A percentile compares a stretch with the other conserved stretches of the same genome.
phyloP scores from a whole-genome alignment of 768 basidiomycete species.

The Suillus subluteus region DNA sequence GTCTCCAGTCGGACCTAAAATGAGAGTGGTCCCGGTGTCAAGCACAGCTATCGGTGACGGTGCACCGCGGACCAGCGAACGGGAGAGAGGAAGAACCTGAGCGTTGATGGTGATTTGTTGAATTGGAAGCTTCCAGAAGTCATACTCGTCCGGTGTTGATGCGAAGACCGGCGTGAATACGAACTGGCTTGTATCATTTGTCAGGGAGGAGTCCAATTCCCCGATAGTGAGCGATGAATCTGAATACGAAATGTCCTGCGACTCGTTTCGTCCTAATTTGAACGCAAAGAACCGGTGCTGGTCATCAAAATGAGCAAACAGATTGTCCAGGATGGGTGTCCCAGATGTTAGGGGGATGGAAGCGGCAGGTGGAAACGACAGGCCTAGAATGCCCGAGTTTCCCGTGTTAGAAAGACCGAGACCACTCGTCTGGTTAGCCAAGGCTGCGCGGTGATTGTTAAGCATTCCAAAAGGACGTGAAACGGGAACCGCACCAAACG shows the following conservation, averaged over 20 bases:
- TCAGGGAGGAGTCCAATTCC: constrained; percentile 43
- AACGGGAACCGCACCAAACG: constrained; percentile 42
- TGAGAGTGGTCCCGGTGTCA: constrained; percentile 64
- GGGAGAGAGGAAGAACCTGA: constrained; percentile 42
- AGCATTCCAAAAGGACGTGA: constrained; percentile 2
- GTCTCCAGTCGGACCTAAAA: constrained; percentile 56
- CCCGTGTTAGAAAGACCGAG: constrained; percentile 49
- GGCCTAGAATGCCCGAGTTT: constrained; percentile 60
- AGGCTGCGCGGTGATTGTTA: constrained; percentile 34
- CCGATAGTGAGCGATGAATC: constrained; percentile 58
- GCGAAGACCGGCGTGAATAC: constrained; percentile 44
- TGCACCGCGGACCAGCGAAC: constrained; percentile 47
- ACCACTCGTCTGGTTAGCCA: constrained; percentile 46
- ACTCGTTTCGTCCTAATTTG: constrained; percentile 44
- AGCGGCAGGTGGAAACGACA: constrained; percentile 52
- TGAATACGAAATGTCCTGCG: constrained; percentile 19
- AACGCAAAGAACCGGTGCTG: constrained; percentile 52
- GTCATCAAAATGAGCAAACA: constrained; percentile 46
- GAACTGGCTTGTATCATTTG: constrained; percentile 37
- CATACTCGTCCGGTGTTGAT: constrained; percentile 39
- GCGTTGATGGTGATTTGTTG: constrained; percentile 48
- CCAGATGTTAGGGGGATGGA: constrained; percentile 50
- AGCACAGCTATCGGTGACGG: constrained; percentile 55
- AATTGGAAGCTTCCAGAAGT: constrained; percentile 64
- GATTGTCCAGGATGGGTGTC: constrained; percentile 48